Base-by-base conservation (phyloP, 1,284 basidiomycete genomes). In the Exsudoporus floridanus region DNA sequence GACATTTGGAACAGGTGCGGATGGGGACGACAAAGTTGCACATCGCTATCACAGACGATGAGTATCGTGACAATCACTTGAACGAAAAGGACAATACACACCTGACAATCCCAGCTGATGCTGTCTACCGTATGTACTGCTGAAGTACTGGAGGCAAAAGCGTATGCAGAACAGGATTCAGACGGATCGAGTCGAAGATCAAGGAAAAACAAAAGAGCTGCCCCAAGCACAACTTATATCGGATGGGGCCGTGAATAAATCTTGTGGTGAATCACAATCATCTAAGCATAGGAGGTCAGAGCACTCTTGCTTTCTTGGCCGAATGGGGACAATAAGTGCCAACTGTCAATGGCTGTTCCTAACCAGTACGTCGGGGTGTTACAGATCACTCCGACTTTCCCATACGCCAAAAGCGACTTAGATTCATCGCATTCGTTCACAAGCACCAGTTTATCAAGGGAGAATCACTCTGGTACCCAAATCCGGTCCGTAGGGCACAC, bases 1-100 rank as follows among this genome's bases (percentile, higher is more conserved):
- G 53, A 37, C 64, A 66, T 43, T 69, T 65, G 3, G 65, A 67
- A 21, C 64, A 66, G 13, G 58, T 67, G 33, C 64, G 66, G 41
- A 66, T 53, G 27, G 66, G 58, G 25, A 66, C 50, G 34, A 66
- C 57, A 4, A 60, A 46, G 50, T 69, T 69, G 41, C 64, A 66
- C 66, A 66, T 65, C n/a, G 42, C 56, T 56, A 13, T n/a, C 6
- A 12, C 4, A 19, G n/a, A 44, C 3, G 23, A 36, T 49, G 27
- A 52, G 41, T 31, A 28, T 46, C 42, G n/a, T n/a, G n/a, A 14
- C 18, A 12, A n/a, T 46, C 27, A 28, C 6, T 10, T 1, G 27
- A 19, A 23, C 4, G 3, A 19, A 27, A 31, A 36, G 4, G 48
- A 31, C n/a, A 1, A 13, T 7, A 47, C 54, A 10, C 25, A 60